Evolutionary conservation across 257 asterid genomes (phyloP).

Genomic region (Apocynum venetum): DNA sequence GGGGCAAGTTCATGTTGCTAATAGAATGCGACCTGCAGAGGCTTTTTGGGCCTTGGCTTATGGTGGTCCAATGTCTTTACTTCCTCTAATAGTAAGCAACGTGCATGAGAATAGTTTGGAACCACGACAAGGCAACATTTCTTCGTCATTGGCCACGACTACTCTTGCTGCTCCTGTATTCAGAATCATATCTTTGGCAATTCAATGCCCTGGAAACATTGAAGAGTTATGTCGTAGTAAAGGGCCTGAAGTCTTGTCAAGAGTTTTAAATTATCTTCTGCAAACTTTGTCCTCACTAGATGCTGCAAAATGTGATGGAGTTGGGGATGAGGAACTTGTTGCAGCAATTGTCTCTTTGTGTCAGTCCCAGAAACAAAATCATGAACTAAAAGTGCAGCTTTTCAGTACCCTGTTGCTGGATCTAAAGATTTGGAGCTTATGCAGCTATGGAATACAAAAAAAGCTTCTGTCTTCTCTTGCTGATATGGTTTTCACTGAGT

Average conservation of each 20-base stretch:
- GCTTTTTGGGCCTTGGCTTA: constrained; percentile 96
- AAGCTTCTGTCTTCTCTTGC: constrained; percentile 96
- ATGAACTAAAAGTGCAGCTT: constrained; percentile 82
- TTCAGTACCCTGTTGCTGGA: constrained; percentile 89
- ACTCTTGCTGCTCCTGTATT: constrained; percentile 88
- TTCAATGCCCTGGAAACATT: constrained; percentile 83
- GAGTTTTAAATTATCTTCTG: constrained; percentile 84
- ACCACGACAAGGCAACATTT: constrained; percentile 67
- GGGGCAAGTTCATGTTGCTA: constrained; percentile 97
- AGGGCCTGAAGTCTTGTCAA: constrained; percentile 93
- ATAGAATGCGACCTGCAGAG: constrained; percentile 87
- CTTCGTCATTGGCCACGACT: constrained; percentile 68
- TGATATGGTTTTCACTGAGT: constrained; percentile 94
- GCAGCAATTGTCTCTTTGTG: constrained; percentile 85
- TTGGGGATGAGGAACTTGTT: constrained; percentile 85
- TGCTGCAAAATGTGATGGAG: constrained; percentile 57
- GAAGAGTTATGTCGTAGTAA: constrained; percentile 83
- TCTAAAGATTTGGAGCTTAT: constrained; percentile 89
- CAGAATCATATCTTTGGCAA: constrained; percentile 87
- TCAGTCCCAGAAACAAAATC: constrained; percentile 85
- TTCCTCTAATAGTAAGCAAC: constrained; percentile 81
- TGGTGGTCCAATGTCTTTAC: constrained; percentile 94
- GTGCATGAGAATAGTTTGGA: constrained; percentile 80
- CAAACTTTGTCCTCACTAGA: constrained; percentile 70
- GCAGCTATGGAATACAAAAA: constrained; percentile 97